phyloP scores from a whole-genome alignment of 805 yeast genomes.

The Kodamaea restingae region DNA sequence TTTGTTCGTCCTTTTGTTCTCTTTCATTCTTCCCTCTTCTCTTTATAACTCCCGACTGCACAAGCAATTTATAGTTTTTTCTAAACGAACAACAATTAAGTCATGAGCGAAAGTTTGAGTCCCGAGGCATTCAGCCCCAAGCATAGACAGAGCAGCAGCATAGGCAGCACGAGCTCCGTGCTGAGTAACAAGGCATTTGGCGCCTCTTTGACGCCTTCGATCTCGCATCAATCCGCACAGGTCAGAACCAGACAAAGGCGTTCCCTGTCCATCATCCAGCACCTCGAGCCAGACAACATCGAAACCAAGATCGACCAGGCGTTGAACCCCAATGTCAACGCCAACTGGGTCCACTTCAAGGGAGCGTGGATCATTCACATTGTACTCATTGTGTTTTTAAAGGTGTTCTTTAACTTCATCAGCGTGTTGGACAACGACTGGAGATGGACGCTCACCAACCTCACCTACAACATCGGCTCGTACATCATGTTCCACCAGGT shows the following conservation, averaged over 20 bases:
- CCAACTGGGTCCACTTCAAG: conserved; percentile 92
- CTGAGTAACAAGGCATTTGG: conserved; percentile 1
- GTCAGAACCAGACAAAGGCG: conserved; percentile 48
- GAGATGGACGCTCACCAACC: conserved; percentile 91
- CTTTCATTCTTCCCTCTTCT: too few relatives aligned
- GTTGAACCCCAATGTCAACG: conserved; percentile 83
- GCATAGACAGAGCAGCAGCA: conserved; percentile 12
- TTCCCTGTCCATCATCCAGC: conserved; percentile 84
- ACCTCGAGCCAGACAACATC: conserved; percentile 86
- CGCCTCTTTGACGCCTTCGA: conserved; percentile 21
- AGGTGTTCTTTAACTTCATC: conserved; percentile 71
- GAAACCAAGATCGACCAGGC: conserved; percentile 92
- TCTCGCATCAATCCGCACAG: conserved; percentile 14
- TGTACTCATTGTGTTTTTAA: conserved; percentile 71
- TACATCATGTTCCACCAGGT: conserved; percentile 95
- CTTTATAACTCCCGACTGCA: too few relatives aligned
- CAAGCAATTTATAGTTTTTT: too few relatives aligned
- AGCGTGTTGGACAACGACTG: conserved; percentile 80
- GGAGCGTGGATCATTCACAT: conserved; percentile 96
- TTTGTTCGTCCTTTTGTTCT: too few relatives aligned
- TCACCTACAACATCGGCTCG: conserved; percentile 84
- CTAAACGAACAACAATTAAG: conserved; percentile 5
- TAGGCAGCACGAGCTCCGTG: conserved; percentile 11
- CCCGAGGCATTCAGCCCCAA: conserved; percentile 5
- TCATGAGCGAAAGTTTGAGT: conserved; percentile 2